Conservation (phyloP, 2,329 filamentous ascomycete genomes). For the Cadophora gregata region DNA sequence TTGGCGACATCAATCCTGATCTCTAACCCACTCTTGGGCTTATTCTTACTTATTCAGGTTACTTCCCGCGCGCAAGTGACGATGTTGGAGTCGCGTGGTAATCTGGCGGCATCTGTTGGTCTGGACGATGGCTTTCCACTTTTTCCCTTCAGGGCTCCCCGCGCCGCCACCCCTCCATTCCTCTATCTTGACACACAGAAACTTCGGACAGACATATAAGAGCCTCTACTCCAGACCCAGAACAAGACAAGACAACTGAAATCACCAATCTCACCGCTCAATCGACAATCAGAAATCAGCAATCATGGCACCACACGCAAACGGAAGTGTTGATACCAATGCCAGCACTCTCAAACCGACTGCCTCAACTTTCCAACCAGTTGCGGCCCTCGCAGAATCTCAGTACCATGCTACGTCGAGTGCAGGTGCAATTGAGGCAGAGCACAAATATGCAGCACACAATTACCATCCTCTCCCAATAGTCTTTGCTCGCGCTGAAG, state of each 20-base stretch:
- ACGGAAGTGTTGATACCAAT: conserved; percentile 46
- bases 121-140: background rate
- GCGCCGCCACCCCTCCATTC: conserved; percentile 10
- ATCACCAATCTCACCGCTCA: background rate
- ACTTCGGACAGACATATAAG: background rate
- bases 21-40: background rate
- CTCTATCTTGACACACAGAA: conserved; percentile 13
- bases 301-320: conserved; percentile 65
- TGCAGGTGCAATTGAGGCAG: conserved; percentile 76
- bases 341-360: conserved; percentile 47
- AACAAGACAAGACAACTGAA: background rate
- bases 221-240: background rate
- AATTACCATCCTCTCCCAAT: conserved; percentile 98
- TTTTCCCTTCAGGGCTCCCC: background rate
- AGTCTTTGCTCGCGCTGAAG: conserved; percentile 85
- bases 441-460: conserved; percentile 89
- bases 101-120: conserved; percentile 2
- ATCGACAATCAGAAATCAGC: conserved; percentile 20
- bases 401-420: conserved; percentile 80
- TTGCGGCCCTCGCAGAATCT: conserved; percentile 36
- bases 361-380: conserved; percentile 43
- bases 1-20: conserved; percentile 13
- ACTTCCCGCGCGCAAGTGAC: conserved; percentile 14
- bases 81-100: conserved; percentile 16
- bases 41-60: conserved; percentile 1